Evolutionary conservation across 106 monocot species (phyloP), one percentile per base, ranked within the genome.

Genomic region (Agapanthus africanus): DNA sequence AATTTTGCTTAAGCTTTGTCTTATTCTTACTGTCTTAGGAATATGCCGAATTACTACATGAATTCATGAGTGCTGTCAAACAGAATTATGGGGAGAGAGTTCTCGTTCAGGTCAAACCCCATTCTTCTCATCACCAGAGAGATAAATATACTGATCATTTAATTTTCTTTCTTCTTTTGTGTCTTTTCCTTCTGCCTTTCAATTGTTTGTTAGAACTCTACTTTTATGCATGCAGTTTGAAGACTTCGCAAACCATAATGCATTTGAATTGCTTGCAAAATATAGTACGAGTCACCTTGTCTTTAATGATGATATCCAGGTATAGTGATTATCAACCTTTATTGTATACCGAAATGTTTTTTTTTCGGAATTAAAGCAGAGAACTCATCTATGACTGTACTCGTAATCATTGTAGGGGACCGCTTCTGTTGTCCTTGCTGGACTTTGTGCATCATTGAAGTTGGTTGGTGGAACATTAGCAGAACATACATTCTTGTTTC

Each of bases 241-340:
- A 74, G 94, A 94, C 60, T 94, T 94, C 54, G 94, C 94, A 4
- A 94, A 94, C 76, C 90, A 90, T 62, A 85, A 94, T 79, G 94
- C 94, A 57, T 90, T 90, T 64, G 78, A 80, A 64, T 72, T 90
- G 75, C 85, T 90, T 71, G 76, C 79, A 36, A 90, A 78, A 68
- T 90, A 90, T 64, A 54, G 83, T 23, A 57, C 67, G 15, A 80
- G 68, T 54, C 82, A 90, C 76, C 85, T 90, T 38, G 90, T 90
- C 26, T 90, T 90, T 44, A 90, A 90, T 73, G 90, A 90, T 73
- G 90, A 90, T 78, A 90, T 90, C 64, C 90, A 90, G 90, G 90
- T 90, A 81, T n/a, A 39, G 3, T 28, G 22, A 32, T 22, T 19
- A 50, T 32, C n/a, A 49, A 14, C 40, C 30, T 49, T 34, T 68